Conservation (phyloP, 768 basidiomycete genomes). For the Pleurotus eryngii region DNA sequence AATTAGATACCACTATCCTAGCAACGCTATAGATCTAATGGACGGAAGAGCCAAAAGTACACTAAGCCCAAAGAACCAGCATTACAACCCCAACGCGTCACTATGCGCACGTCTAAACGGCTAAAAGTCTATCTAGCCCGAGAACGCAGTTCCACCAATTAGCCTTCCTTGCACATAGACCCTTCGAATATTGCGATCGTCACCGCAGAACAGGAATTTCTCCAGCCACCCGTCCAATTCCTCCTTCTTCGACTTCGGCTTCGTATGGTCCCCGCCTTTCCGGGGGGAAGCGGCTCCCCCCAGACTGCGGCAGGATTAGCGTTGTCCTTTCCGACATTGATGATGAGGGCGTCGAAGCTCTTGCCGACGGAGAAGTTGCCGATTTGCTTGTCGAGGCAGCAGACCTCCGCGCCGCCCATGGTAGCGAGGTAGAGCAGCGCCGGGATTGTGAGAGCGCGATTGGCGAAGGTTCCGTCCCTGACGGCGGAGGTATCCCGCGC, state of each 20-base stretch:
- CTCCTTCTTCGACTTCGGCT: conserved; percentile 24
- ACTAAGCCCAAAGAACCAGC: not conserved
- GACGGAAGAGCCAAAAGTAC: not conserved
- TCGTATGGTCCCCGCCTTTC: not conserved
- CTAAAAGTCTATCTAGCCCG: conserved; percentile 7
- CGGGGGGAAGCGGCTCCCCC: conserved; percentile 36
- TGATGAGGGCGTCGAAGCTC: conserved; percentile 85
- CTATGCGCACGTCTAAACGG: too few species aligned
- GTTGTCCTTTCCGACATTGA: conserved; percentile 50
- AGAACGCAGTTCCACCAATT: conserved; percentile 64
- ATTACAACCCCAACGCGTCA: too few species aligned
- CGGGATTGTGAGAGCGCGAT: conserved; percentile 66
- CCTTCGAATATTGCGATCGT: conserved; percentile 75
- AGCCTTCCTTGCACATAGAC: conserved; percentile 83
- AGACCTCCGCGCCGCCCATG: conserved; percentile 84
- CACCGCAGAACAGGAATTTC: conserved; percentile 82
- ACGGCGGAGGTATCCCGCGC: conserved; percentile 12
- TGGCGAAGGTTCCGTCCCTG: conserved; percentile 34
- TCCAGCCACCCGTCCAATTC: conserved; percentile 64
- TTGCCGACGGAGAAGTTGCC: conserved; percentile 82
- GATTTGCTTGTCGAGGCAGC: conserved; percentile 59
- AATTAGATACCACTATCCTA: not conserved
- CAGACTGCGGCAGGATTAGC: conserved; percentile 55
- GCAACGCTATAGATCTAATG: too few species aligned
- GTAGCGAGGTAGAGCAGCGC: conserved; percentile 90